A percentile compares a stretch with the other conserved stretches of the same genome.
Conservation (phyloP, 1,284 basidiomycete genomes). For the Fomitopsis betulina region DNA sequence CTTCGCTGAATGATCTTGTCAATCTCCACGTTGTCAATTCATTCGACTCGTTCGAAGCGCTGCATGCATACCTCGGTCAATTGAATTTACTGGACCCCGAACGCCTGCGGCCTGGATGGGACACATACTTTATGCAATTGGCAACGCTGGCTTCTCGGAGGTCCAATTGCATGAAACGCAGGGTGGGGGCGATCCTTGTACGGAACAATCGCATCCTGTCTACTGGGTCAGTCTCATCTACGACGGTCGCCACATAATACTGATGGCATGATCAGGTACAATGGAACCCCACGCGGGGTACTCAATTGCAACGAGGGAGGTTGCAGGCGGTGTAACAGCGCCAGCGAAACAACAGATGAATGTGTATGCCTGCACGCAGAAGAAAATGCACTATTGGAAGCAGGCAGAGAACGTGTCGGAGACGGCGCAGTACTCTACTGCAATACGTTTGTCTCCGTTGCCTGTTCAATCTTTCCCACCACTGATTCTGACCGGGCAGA, state of each 20-base stretch:
- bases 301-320: slow-evolving; percentile 89
- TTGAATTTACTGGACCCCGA: slow-evolving; percentile 70
- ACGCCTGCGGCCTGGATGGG: slow-evolving; percentile 85
- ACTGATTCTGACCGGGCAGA: slow-evolving; percentile 37
- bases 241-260: neutral
- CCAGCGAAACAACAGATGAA: slow-evolving; percentile 61
- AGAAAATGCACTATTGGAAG: slow-evolving; percentile 95
- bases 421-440: slow-evolving; percentile 88
- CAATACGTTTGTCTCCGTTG: slow-evolving; percentile 52
- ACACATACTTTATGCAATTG: slow-evolving; percentile 94
- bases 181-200: slow-evolving; percentile 91
- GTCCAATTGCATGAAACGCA: slow-evolving; percentile 97
- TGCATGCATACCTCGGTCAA: slow-evolving; percentile 63
- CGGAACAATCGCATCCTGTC: slow-evolving; percentile 84
- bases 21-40: slow-evolving; percentile 73
- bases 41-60: slow-evolving; percentile 47
- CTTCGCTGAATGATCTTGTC: slow-evolving; percentile 43
- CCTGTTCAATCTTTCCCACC: slow-evolving; percentile 1
- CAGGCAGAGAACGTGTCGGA: slow-evolving; percentile 82
- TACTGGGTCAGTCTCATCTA: slow-evolving; percentile 66
- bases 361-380: slow-evolving; percentile 98
- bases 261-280: slow-evolving; percentile 61
- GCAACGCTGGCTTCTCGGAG: slow-evolving; percentile 84
- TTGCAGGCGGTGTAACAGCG: slow-evolving; percentile 76
- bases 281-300: slow-evolving; percentile 91